Percentiles rank a stretch among this genome's conserved stretches.
Evolutionary conservation across 305 asterid genomes (phyloP).

Genomic region (Ajuga reptans): DNA sequence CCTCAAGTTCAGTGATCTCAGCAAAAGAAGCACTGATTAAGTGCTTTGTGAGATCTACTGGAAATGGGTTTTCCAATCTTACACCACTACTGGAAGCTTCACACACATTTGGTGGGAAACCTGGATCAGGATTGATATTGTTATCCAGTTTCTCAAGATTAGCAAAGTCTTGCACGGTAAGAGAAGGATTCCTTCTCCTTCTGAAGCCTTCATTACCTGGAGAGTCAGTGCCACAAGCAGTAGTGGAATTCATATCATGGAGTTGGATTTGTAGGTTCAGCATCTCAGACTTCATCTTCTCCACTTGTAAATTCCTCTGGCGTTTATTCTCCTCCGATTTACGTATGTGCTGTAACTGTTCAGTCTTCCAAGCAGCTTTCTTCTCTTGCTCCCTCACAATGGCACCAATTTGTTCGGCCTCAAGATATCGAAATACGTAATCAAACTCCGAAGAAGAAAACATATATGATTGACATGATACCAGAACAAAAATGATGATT

Average conservation of each 20-base stretch:
- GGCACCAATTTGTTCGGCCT: slow-evolving; percentile 94
- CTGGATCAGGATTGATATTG: slow-evolving; percentile 30
- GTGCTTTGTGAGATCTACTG: slow-evolving; percentile 38
- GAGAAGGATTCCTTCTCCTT: slow-evolving; percentile 49
- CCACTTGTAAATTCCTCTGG: slow-evolving; percentile 81
- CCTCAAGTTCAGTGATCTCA: slow-evolving; percentile 63
- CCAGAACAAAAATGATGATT: slow-evolving; percentile 75
- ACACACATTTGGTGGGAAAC: slow-evolving; percentile 36
- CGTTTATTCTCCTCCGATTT: slow-evolving; percentile 79
- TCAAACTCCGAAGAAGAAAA: slow-evolving; percentile 83
- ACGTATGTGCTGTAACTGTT: slow-evolving; percentile 74
- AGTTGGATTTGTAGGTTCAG: slow-evolving; percentile 74
- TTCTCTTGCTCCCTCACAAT: slow-evolving; percentile 88
- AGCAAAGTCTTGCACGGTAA: slow-evolving; percentile 35
- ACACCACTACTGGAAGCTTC: slow-evolving; percentile 45
- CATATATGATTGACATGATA: slow-evolving; percentile 86
- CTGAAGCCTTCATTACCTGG: slow-evolving; percentile 54
- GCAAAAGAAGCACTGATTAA: slow-evolving; percentile 34
- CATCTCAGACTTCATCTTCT: slow-evolving; percentile 97
- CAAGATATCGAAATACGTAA: slow-evolving; percentile 88
- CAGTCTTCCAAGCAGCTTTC: slow-evolving; percentile 90
- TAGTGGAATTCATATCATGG: slow-evolving; percentile 50
- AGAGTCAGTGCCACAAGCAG: slow-evolving; percentile 39
- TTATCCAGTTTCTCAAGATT: slow-evolving; percentile 48
- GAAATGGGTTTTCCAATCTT: slow-evolving; percentile 41